Percentiles rank a stretch among this genome's conserved stretches.
Conservation (phyloP, 2,329 filamentous ascomycete species). For the Aspergillus tanneri region DNA sequence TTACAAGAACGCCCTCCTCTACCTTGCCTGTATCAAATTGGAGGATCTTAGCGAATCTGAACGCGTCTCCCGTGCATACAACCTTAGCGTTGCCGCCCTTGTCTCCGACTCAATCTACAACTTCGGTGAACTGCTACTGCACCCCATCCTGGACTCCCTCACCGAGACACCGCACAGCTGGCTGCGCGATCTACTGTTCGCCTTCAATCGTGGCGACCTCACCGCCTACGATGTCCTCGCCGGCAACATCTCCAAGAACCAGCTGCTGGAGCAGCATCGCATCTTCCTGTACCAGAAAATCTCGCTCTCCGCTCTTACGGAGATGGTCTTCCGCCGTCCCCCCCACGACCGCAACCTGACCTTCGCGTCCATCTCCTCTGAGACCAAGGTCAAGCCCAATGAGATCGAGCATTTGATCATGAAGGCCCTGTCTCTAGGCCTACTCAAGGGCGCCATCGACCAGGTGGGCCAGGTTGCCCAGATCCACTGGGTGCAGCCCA, state of each 20-base stretch:
- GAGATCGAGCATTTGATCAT: slow-evolving; percentile 98
- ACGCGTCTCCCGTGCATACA: slow-evolving; percentile 80
- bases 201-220: slow-evolving; percentile 94
- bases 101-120: slow-evolving; percentile 98
- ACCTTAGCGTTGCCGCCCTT: slow-evolving; percentile 86
- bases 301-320: slow-evolving; percentile 90
- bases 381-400: slow-evolving; percentile 86
- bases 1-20: slow-evolving; percentile 96
- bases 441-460: slow-evolving; percentile 89
- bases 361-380: slow-evolving; percentile 80
- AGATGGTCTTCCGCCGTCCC: slow-evolving; percentile 92
- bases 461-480: slow-evolving; percentile 91
- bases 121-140: slow-evolving; percentile 96
- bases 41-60: slow-evolving; percentile 70
- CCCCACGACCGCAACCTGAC: slow-evolving; percentile 95
- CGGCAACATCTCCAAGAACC: slow-evolving; percentile 75
- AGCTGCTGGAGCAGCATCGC: slow-evolving; percentile 74
- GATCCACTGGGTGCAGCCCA: slow-evolving; percentile 98
- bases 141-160: slow-evolving; percentile 89
- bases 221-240: slow-evolving; percentile 80
- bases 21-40: slow-evolving; percentile 92
- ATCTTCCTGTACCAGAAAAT: slow-evolving; percentile 95
- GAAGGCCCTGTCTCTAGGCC: slow-evolving; percentile 93
- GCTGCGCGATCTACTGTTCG: slow-evolving; percentile 93
- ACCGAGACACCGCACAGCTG: slow-evolving; percentile 73